Evolutionary conservation across 495 filamentous ascomycete genomes (phyloP).

Genomic region (Hypoxylon lienhwacheense): DNA sequence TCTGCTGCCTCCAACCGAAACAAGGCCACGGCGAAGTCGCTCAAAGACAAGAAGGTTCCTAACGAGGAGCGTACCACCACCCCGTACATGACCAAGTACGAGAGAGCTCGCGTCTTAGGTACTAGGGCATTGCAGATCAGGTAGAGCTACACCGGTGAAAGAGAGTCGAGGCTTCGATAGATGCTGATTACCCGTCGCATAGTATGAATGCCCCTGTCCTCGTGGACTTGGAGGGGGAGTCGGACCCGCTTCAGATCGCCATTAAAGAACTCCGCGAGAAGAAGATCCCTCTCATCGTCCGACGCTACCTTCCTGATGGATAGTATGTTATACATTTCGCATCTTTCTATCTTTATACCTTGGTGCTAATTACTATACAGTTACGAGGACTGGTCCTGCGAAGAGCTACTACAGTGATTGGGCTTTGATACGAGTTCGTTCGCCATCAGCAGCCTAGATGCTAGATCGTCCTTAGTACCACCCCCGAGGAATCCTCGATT

Average conservation of each 20-base stretch:
- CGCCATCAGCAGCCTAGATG: neutral
- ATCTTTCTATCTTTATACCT: neutral
- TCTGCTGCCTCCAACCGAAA: conserved; percentile 62
- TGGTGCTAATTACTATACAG: conserved; percentile 49
- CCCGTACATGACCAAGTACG: conserved; percentile 99
- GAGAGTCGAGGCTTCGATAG: neutral
- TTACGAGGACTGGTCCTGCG: conserved; percentile 99
- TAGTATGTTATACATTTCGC: conserved; percentile 64
- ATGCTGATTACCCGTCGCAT: conserved; percentile 16
- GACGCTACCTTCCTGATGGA: conserved; percentile 94
- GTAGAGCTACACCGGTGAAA: conserved; percentile 50
- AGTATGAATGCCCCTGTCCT: conserved; percentile 98
- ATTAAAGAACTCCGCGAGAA: conserved; percentile 96
- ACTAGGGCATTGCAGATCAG: conserved; percentile 95
- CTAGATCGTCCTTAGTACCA: neutral
- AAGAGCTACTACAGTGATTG: conserved; percentile 71
- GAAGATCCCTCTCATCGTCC: conserved; percentile 94
- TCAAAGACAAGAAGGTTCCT: conserved; percentile 86
- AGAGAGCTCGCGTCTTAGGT: conserved; percentile 87
- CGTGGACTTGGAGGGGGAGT: conserved; percentile 95
- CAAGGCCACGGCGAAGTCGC: conserved; percentile 52
- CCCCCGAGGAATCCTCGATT: conserved; percentile 4
- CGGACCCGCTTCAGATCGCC: conserved; percentile 95
- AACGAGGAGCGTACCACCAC: conserved; percentile 88
- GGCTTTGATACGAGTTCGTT: neutral